These are phyloP conservation scores for Sclerotinia subarctica DNA, from an alignment of 2,329 filamentous ascomycete genomes.

Conservation along the genomic window DNA sequence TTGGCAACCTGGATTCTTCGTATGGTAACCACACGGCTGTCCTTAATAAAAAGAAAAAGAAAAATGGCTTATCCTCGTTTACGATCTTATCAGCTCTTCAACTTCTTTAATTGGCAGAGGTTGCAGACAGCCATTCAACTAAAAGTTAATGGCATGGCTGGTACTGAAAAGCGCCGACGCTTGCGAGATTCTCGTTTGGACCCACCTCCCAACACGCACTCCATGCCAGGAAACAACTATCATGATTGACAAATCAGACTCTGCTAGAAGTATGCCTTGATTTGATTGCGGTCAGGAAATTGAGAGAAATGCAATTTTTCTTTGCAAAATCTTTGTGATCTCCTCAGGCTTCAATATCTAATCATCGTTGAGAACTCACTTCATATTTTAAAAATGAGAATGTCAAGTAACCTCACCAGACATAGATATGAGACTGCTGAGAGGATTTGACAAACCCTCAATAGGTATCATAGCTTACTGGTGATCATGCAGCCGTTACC, in stretches of 20 bases:
- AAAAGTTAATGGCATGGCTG: neutral
- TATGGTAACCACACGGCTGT: neutral
- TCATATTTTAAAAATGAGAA: neutral
- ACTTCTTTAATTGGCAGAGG: neutral
- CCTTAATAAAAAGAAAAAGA: too few relatives aligned
- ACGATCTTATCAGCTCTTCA: too few relatives aligned
- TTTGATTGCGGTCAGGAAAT: neutral
- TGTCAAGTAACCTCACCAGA: too few relatives aligned
- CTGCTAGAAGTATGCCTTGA: neutral
- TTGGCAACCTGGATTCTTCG: neutral
- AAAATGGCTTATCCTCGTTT: neutral
- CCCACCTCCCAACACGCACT: neutral
- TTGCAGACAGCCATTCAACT: neutral
- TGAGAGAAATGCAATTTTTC: neutral
- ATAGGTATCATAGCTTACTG: too few relatives aligned
- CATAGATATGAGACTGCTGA: too few relatives aligned
- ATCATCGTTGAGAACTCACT: neutral
- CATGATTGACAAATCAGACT: neutral
- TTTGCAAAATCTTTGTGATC: neutral
- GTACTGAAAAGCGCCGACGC: neutral
- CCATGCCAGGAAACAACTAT: neutral
- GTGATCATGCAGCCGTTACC: too few relatives aligned
- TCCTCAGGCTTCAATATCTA: neutral
- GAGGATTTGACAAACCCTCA: too few relatives aligned
- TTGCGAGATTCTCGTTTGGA: neutral